Conservation (phyloP, 1,139 yeast species). For the Torulaspora globosa region DNA sequence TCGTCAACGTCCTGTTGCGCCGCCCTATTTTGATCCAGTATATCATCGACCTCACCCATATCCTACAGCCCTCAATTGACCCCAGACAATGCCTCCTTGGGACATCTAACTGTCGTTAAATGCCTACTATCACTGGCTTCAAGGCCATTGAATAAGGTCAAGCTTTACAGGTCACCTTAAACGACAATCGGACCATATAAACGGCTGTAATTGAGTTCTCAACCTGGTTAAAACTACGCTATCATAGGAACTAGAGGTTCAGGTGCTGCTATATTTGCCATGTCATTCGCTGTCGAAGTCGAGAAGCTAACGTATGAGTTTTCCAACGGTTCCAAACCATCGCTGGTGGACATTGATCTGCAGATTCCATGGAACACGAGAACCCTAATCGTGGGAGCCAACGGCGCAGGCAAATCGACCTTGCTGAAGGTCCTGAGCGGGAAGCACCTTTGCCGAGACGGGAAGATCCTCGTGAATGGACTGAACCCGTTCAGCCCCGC, state of each 20-base stretch:
- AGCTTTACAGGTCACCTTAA: background rate
- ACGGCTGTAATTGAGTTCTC: background rate
- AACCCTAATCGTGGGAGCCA: conserved; percentile 81
- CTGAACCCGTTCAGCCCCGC: conserved; percentile 71
- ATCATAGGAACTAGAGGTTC: no score
- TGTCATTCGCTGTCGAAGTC: conserved; percentile 55
- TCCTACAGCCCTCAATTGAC: conserved; percentile 1
- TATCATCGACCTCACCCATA: conserved; percentile 36
- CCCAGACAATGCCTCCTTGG: background rate
- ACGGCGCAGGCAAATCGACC: conserved; percentile 97
- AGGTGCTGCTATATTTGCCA: background rate
- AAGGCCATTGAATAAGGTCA: background rate
- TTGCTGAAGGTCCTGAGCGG: conserved; percentile 82
- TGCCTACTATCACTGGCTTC: background rate
- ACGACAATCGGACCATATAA: conserved; percentile 1
- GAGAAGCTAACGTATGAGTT: conserved; percentile 65
- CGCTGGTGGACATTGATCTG: conserved; percentile 61
- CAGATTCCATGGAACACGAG: conserved; percentile 67
- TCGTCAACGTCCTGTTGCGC: conserved; percentile 33
- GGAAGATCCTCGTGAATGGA: conserved; percentile 64
- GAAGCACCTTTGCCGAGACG: conserved; percentile 75
- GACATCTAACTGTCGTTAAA: background rate
- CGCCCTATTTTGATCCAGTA: conserved; percentile 28
- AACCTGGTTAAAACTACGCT: no score
- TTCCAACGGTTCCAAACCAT: conserved; percentile 57